Base-by-base conservation (phyloP, 2,329 filamentous ascomycete genomes). In the Chaetomium sp. region DNA sequence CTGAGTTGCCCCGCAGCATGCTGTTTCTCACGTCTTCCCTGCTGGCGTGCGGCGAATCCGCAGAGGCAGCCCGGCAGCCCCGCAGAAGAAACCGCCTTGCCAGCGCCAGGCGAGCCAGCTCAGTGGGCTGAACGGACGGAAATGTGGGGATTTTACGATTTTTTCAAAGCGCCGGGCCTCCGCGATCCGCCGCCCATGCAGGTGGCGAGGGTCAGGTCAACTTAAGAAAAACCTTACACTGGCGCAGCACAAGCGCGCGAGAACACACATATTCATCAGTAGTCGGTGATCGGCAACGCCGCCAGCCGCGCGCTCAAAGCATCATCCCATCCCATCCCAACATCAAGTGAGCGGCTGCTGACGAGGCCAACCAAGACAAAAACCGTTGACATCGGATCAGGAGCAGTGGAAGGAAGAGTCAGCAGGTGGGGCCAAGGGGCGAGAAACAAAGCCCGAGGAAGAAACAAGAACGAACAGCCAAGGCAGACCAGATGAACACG, bases 261-360 rank as follows among this genome's bases (percentile, higher is more conserved):
- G 19, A 42, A 50, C 4, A 45, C 40, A 49, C n/a, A 32, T 41
- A 57, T 37, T 44, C 27, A 52, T 35, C 27, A n/a, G 47, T 44
- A 37, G 37, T 40, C 43, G 14, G 44, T 56, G 58, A 56, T 58
- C 54, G 49, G 44, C 58, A 42, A 54, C 44, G 52, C 58, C 53
- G 55, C 58, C 58, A 58, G 48, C 55, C 55, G 58, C 58, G 55
- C 56, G 50, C 49, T 51, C 49, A 45, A 56, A 56, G 50, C 58
- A 56, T 45, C 19, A 52, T 53, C 36, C 48, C 49, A 52, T 53
- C 36, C 48, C 49, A 34, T 36, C 41, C 9, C 19, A 27, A 27
- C 19, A 27, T 27, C 19, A 27, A 27, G 19, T 46, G 45, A 45
- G 54, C 50, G 46, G 46, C 49, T 44, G 51, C 42, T 38, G 49